These are phyloP conservation scores for Bertia moriformis DNA, from an alignment of 2,329 filamentous ascomycete species.

Conservation along the genomic window DNA sequence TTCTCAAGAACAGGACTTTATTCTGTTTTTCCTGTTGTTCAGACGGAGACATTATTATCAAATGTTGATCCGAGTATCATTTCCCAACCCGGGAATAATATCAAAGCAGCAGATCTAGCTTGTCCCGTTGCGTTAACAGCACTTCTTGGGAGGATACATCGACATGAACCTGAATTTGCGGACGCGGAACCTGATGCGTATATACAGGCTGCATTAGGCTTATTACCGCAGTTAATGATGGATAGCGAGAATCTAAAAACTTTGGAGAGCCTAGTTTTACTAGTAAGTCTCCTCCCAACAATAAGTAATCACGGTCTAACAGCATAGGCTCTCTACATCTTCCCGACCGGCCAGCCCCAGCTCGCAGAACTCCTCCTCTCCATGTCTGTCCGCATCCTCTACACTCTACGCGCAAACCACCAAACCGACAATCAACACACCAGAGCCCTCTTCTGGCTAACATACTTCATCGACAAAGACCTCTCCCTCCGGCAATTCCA, in stretches of 20 bases:
- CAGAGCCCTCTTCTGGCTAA: neutral
- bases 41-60: neutral
- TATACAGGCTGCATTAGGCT: neutral
- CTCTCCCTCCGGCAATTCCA: neutral
- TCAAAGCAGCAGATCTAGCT: neutral
- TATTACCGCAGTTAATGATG: neutral
- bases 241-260: neutral
- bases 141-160: neutral
- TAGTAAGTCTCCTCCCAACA: constrained; percentile 1
- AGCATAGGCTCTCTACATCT: neutral
- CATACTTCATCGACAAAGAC: neutral
- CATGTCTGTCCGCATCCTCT: neutral
- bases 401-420: neutral
- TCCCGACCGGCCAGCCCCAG: neutral
- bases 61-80: neutral
- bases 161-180: neutral
- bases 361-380: neutral
- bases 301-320: neutral
- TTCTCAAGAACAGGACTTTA: neutral
- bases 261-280: neutral
- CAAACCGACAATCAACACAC: neutral
- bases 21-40: neutral
- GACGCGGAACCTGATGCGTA: neutral
- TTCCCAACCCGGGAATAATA: neutral
- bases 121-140: neutral